A percentile compares a stretch with the other conserved stretches of the same genome.
Conservation (phyloP, 306 rosid genomes). For the Medicago arabica region DNA sequence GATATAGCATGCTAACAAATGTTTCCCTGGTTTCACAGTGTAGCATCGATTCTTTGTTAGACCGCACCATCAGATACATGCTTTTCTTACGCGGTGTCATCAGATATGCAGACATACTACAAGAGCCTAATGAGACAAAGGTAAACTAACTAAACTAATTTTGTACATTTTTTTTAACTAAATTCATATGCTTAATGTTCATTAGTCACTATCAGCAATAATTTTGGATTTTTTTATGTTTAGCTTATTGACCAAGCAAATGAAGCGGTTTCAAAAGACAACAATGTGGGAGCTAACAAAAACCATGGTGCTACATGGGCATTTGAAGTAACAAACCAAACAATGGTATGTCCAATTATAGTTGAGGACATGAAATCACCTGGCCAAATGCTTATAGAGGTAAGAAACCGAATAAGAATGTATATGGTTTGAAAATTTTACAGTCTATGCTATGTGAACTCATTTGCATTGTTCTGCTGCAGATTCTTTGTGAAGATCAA, state of each 20-base stretch:
- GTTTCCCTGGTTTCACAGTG: slow-evolving; percentile 68
- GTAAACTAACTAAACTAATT: slow-evolving; percentile 47
- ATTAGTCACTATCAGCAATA: slow-evolving; percentile 10
- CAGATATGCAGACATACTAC: slow-evolving; percentile 73
- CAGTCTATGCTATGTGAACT: not conserved
- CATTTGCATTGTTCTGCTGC: slow-evolving; percentile 39
- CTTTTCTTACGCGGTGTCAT: slow-evolving; percentile 65
- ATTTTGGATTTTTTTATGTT: slow-evolving; percentile 36
- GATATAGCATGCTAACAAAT: slow-evolving; percentile 28
- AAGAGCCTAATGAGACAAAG: slow-evolving; percentile 70
- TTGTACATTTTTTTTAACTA: not conserved
- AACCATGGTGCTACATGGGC: slow-evolving; percentile 79
- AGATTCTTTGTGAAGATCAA: slow-evolving; percentile 84
- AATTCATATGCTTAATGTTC: slow-evolving; percentile 27
- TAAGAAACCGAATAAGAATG: slow-evolving; percentile 39
- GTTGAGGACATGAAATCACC: slow-evolving; percentile 80
- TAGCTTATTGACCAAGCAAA: slow-evolving; percentile 63
- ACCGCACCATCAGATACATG: slow-evolving; percentile 88
- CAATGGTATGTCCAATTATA: slow-evolving; percentile 77
- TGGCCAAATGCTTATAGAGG: slow-evolving; percentile 94
- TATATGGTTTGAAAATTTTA: not conserved
- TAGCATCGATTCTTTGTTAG: slow-evolving; percentile 89
- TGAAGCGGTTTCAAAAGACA: slow-evolving; percentile 51
- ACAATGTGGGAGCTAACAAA: not conserved
- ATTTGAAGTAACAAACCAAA: slow-evolving; percentile 66